Evolutionary conservation across 768 basidiomycete species (phyloP).

Genomic region (Cantharellus anzutake): DNA sequence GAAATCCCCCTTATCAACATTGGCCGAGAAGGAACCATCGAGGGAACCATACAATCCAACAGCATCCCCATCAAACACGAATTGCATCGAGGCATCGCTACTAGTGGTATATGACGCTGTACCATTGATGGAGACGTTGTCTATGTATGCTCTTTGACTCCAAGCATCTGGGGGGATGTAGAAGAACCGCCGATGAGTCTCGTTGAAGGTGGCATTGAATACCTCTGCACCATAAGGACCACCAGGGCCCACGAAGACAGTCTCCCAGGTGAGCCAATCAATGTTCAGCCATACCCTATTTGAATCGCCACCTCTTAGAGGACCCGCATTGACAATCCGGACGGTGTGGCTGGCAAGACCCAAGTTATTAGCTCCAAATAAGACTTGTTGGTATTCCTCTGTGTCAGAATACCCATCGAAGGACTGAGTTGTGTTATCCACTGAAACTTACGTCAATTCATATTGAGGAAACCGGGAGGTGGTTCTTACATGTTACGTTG

Average conservation of each 20-base stretch:
- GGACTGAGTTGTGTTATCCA: background rate
- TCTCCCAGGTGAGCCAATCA: background rate
- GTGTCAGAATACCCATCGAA: background rate
- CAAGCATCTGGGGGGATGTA: background rate
- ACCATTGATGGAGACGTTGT: background rate
- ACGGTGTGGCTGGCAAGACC: background rate
- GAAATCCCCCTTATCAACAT: slow-evolving; percentile 22
- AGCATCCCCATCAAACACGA: slow-evolving; percentile 31
- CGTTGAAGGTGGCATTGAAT: background rate
- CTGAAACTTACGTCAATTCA: background rate
- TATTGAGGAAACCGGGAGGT: background rate
- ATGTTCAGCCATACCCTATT: background rate
- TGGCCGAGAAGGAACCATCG: slow-evolving; percentile 27
- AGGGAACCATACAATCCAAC: slow-evolving; percentile 35
- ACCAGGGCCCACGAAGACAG: background rate
- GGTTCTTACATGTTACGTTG: background rate
- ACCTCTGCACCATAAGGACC: background rate
- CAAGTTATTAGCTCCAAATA: background rate
- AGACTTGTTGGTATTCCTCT: background rate
- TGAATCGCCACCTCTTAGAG: background rate
- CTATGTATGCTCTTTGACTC: background rate
- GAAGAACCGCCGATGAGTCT: background rate
- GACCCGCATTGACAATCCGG: background rate
- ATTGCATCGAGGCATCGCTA: slow-evolving; percentile 22
- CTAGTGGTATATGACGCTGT: background rate